A percentile compares a stretch with the other conserved stretches of the same genome.
These are phyloP conservation scores for Wickerhamomyces hampshirensis DNA, from an alignment of 805 yeast species.

Conservation along the genomic window DNA sequence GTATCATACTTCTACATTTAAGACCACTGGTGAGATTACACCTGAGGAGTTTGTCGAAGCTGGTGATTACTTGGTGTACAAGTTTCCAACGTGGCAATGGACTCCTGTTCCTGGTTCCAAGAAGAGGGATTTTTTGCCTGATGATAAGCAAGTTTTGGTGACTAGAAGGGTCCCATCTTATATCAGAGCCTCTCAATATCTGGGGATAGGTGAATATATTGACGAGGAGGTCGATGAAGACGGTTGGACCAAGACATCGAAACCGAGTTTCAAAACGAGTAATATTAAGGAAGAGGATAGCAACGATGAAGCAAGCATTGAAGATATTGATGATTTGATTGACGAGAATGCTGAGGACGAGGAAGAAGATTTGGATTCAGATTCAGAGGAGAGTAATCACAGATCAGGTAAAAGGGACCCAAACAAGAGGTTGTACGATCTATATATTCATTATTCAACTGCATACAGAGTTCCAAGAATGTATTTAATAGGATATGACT, in stretches of 20 bases:
- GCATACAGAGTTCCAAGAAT: constrained; percentile 94
- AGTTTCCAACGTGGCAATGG: constrained; percentile 99
- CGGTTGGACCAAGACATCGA: constrained; percentile 50
- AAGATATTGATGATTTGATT: constrained; percentile 40
- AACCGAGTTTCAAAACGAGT: constrained; percentile 21
- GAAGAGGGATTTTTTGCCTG: constrained; percentile 69
- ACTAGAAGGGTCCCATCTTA: constrained; percentile 87
- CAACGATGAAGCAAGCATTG: constrained; percentile 20
- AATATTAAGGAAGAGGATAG: not conserved
- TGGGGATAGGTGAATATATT: constrained; percentile 37
- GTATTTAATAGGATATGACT: constrained; percentile 82
- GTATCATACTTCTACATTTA: constrained; percentile 78
- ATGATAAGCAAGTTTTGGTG: constrained; percentile 80
- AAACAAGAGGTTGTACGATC: constrained; percentile 69
- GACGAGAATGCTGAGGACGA: constrained; percentile 39
- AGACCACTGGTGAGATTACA: constrained; percentile 83
- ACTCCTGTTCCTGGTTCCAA: constrained; percentile 50
- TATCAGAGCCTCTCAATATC: constrained; percentile 56
- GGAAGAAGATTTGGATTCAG: constrained; percentile 31
- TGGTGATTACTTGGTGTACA: constrained; percentile 86
- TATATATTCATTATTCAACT: constrained; percentile 89
- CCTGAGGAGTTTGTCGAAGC: constrained; percentile 95
- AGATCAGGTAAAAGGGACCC: constrained; percentile 21
- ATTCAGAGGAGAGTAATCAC: constrained; percentile 28
- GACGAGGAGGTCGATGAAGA: constrained; percentile 41